Evolutionary conservation across 495 filamentous ascomycete genomes (phyloP), one percentile per base, ranked within the genome.

Genomic region (Penicillium atrosanguineum): DNA sequence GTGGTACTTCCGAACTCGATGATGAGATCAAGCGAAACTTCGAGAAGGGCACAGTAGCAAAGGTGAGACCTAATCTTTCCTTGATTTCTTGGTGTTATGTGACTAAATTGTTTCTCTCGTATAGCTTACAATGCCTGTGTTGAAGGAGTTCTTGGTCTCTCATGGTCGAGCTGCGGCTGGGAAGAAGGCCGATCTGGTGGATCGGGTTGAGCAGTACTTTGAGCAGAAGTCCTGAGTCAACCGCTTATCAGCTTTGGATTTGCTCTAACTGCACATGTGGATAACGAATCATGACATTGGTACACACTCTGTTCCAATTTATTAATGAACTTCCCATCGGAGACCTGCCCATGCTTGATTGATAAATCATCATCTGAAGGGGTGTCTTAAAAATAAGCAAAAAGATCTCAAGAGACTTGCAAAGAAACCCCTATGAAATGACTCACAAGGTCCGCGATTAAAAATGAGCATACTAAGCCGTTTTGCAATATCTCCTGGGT

Each of bases 101-200:
- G 12, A 52, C 39, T 53, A 46, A 61, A 31, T 0, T 14, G 31
- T 15, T 1, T 7, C 38, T 34, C 16, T 19, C 18, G 38, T 63
- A 34, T 44, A 80, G 74, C 78, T 92, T 65, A 94, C 83, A 3
- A 77, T 96, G 25, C 69, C 79, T 4, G 75, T 83, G 16, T 63
- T 97, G 47, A 95, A 87, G 65, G 80, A 80, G 1, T 88, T 86
- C 60, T 66, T 95, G 48, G 62, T 64, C 15, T 71, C 71, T 4
- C 88, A 88, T 56, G 82, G 83, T 6, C 64, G 91, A 16, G 73
- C 76, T 41, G 73, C 79, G 6, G 72, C 67, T 19, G 89, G 90
- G 0, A 88, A 89, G 70, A 97, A 97, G 69, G 81, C 77, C 4
- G 87, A 94, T 43, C 73, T 97, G 15, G 68, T 96, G 3, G 88